Conservation (phyloP, 768 basidiomycete species). For the Rhizopogon rudus region DNA sequence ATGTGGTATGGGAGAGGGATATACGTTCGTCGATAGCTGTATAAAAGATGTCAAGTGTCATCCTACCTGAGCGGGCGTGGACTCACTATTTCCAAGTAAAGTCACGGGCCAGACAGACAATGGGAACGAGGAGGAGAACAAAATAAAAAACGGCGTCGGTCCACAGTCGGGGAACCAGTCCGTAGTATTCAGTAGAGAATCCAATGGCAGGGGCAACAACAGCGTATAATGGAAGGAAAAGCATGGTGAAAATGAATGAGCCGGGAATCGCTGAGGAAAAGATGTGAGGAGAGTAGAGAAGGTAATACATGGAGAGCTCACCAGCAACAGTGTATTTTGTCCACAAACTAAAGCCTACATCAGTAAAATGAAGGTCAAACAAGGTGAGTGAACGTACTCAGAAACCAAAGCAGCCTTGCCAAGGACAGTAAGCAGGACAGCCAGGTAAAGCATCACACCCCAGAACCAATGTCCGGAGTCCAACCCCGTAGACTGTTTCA, state of each 20-base stretch:
- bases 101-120: constrained; percentile 82
- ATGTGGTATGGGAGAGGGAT: constrained; percentile 93
- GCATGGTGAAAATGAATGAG: constrained; percentile 95
- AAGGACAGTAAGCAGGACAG: constrained; percentile 89
- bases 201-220: constrained; percentile 79
- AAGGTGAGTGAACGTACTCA: constrained; percentile 60
- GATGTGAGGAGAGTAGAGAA: constrained; percentile 3
- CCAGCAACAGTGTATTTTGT: constrained; percentile 97
- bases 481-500: constrained; percentile 73
- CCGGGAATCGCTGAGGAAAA: constrained; percentile 79
- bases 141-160: constrained; percentile 87
- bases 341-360: constrained; percentile 68
- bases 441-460: constrained; percentile 95
- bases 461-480: constrained; percentile 98
- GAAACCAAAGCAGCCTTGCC: constrained; percentile 97
- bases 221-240: constrained; percentile 88
- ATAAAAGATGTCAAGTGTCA: not conserved
- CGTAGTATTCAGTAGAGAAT: constrained; percentile 87
- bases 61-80: not conserved
- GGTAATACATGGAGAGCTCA: constrained; percentile 23
- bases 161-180: constrained; percentile 90
- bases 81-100: constrained; percentile 95
- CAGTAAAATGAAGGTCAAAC: not conserved
- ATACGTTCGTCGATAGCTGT: constrained; percentile 88
- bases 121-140: constrained; percentile 76